Percentiles rank a stretch among this genome's conserved stretches.
Evolutionary conservation across 1,139 yeast species (phyloP).

Genomic region (Pichia sp.): DNA sequence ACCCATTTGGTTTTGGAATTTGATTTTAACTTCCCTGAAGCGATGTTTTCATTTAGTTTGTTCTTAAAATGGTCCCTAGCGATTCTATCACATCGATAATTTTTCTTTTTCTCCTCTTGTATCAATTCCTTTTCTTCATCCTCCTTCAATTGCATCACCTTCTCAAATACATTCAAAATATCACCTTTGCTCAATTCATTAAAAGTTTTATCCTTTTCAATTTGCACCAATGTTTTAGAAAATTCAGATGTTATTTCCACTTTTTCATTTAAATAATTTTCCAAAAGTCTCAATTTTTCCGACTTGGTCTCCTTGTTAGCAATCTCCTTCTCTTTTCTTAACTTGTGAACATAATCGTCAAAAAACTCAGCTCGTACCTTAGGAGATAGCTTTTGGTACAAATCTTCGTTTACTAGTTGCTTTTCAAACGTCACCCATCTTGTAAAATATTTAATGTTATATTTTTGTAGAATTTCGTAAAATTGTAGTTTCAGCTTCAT

Average conservation of each 20-base stretch:
- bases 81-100: conserved; percentile 50
- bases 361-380: conserved; percentile 45
- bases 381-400: conserved; percentile 57
- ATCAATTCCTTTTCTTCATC: conserved; percentile 31
- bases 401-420: conserved; percentile 53
- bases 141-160: conserved; percentile 37
- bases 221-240: conserved; percentile 14
- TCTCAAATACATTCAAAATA: conserved; percentile 45
- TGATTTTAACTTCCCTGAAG: conserved; percentile 25
- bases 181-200: conserved; percentile 48
- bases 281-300: conserved; percentile 46
- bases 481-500: conserved; percentile 52
- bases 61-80: conserved; percentile 54
- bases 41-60: conserved; percentile 32
- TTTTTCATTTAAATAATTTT: conserved; percentile 28
- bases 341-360: conserved; percentile 36
- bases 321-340: conserved; percentile 34
- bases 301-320: conserved; percentile 27
- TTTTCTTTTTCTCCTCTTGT: conserved; percentile 30
- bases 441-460: conserved; percentile 46
- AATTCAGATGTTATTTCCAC: conserved; percentile 21
- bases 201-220: conserved; percentile 30
- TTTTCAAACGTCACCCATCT: conserved; percentile 57
- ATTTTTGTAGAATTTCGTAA: conserved; percentile 35
- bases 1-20: conserved; percentile 53